Base-by-base conservation (phyloP, 176 grass and related monocot genomes). In the Microstegium vimineum region DNA sequence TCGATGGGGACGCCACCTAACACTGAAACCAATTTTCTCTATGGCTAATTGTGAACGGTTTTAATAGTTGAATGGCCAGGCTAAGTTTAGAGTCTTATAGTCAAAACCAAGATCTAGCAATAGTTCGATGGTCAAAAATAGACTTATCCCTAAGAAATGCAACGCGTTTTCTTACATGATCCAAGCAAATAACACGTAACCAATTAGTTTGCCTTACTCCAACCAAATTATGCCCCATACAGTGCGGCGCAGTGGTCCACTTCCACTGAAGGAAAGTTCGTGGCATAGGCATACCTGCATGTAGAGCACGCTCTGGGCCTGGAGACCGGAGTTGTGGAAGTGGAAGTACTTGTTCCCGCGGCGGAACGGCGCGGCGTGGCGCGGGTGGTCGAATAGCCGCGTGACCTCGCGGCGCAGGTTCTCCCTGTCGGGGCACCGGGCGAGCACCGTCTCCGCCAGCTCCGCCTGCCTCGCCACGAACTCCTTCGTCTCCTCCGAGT, bases 231-330 rank as follows among this genome's bases (percentile, higher is more conserved):
- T 62, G 25, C 18, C 26, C 3, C 2, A 40, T 32, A 76, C 46
- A 5, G 7, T 57, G 56, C 56, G 56, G 56, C 13, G 1, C 1
- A 13, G 18, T 62, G 37, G 4, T 46, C 56, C 3, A 41, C 18
- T 83, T 51, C 22, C 8, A 13, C 59, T 4, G 10, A 54, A 51
- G 78, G 46, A 18, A 65, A 74, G 47, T 14, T 30, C 5, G 20
- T 79, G 73, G 28, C 69, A 28, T 71, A 94, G 86, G 28, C 69
- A 28, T 85, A 97, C 95, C 85, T 91, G 95, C 62, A 94, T 87
- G 57, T 97, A 97, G 76, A 97, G 88, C 7, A 97, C 95, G 69
- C 92, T 97, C 83, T 97, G 95, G 16, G 90, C 87, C 82, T 97
- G 95, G n/a, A 94, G 95, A 13, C 95, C 95, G 26, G 95, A 83